phyloP scores from a whole-genome alignment of 306 rosid species.

The Myrica gale region DNA sequence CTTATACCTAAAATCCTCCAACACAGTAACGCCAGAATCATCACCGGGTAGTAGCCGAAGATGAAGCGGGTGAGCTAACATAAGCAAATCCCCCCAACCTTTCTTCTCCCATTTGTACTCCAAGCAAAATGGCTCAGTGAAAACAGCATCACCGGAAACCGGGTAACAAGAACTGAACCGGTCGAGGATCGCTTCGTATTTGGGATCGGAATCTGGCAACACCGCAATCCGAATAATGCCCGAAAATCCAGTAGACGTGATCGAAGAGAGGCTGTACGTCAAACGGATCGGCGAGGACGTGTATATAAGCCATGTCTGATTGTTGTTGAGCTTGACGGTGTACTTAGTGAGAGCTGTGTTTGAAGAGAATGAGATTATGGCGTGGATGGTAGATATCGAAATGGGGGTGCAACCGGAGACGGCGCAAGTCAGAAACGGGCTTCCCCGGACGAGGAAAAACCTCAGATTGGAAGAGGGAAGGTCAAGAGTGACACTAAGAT shows the following conservation, averaged over 20 bases:
- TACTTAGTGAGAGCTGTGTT: slow-evolving; percentile 49
- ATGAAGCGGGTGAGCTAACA: slow-evolving; percentile 91
- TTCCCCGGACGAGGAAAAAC: slow-evolving; percentile 78
- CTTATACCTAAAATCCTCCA: slow-evolving; percentile 55
- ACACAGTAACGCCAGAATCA: slow-evolving; percentile 36
- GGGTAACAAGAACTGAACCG: slow-evolving; percentile 65
- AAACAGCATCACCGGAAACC: slow-evolving; percentile 58
- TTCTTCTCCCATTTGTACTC: slow-evolving; percentile 79
- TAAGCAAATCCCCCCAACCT: slow-evolving; percentile 64
- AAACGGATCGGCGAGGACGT: slow-evolving; percentile 55
- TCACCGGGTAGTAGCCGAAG: slow-evolving; percentile 40
- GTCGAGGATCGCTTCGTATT: slow-evolving; percentile 47
- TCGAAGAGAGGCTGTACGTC: slow-evolving; percentile 32
- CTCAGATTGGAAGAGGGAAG: slow-evolving; percentile 61
- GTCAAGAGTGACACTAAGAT: slow-evolving; percentile 74
- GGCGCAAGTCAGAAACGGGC: slow-evolving; percentile 63
- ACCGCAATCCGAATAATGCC: slow-evolving; percentile 69
- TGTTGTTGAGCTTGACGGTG: slow-evolving; percentile 61
- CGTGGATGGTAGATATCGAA: slow-evolving; percentile 66
- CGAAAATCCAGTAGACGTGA: slow-evolving; percentile 54
- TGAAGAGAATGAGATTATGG: slow-evolving; percentile 54
- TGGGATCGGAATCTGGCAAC: slow-evolving; percentile 43
- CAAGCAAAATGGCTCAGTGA: slow-evolving; percentile 53
- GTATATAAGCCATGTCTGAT: slow-evolving; percentile 80
- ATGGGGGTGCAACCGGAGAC: slow-evolving; percentile 42